A percentile compares a stretch with the other conserved stretches of the same genome.
phyloP scores from a whole-genome alignment of 2,329 filamentous ascomycete species.

The Cyclaneusma minus region DNA sequence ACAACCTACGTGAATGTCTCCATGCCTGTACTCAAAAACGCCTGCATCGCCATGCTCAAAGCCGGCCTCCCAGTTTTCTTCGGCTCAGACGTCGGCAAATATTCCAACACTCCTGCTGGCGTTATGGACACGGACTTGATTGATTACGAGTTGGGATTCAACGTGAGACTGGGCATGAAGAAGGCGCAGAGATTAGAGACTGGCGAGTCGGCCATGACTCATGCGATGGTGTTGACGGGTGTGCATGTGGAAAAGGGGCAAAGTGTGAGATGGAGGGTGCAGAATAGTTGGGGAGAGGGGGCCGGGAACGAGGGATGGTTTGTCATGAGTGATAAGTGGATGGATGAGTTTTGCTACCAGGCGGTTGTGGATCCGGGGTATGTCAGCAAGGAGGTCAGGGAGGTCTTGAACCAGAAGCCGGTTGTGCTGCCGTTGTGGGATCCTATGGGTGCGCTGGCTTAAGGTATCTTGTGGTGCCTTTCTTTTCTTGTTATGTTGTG shows the following conservation, averaged over 20 bases:
- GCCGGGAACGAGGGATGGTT: slow-evolving; percentile 71
- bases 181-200: slow-evolving; percentile 62
- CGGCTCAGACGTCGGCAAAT: slow-evolving; percentile 76
- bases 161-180: slow-evolving; percentile 54
- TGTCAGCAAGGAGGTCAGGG: slow-evolving; percentile 46
- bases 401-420: slow-evolving; percentile 56
- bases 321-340: slow-evolving; percentile 73
- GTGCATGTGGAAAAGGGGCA: slow-evolving; percentile 58
- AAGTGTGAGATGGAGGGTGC: slow-evolving; percentile 66
- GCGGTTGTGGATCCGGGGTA: slow-evolving; percentile 66
- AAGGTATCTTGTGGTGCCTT: neutral
- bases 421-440: slow-evolving; percentile 65
- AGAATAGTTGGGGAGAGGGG: slow-evolving; percentile 67
- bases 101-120: slow-evolving; percentile 48
- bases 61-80: slow-evolving; percentile 76
- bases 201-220: slow-evolving; percentile 73
- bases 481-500: too few species aligned
- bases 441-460: slow-evolving; percentile 63
- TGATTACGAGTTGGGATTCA: slow-evolving; percentile 75
- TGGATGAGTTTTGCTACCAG: slow-evolving; percentile 74
- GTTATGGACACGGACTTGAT: slow-evolving; percentile 69
- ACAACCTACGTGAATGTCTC: slow-evolving; percentile 75
- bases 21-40: slow-evolving; percentile 54
- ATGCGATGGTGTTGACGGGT: slow-evolving; percentile 81
- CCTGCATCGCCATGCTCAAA: slow-evolving; percentile 63